A percentile compares a stretch with the other conserved stretches of the same genome.
These are phyloP conservation scores for Penicillium nucicola DNA, from an alignment of 495 filamentous ascomycete species.

Conservation along the genomic window DNA sequence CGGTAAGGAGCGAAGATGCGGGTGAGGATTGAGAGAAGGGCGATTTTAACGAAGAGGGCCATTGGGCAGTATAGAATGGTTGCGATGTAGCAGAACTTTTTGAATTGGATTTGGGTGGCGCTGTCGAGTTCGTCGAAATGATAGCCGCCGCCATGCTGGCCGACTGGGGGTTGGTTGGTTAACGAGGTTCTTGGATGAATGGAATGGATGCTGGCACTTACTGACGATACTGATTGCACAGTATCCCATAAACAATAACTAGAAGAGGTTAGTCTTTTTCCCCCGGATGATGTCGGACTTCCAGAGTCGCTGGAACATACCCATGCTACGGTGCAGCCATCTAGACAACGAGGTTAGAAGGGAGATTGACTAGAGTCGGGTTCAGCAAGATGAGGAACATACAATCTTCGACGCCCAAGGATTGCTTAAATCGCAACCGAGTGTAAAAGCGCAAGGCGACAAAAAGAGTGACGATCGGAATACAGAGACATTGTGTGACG, in stretches of 20 bases:
- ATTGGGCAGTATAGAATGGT: conserved; percentile 49
- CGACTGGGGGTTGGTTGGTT: conserved; percentile 17
- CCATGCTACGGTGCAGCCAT: conserved; percentile 33
- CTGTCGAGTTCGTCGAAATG: conserved; percentile 24
- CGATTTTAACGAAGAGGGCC: conserved; percentile 44
- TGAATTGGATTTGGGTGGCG: conserved; percentile 21
- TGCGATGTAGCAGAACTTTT: conserved; percentile 40
- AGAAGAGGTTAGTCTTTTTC: not conserved
- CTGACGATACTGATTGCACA: conserved; percentile 33
- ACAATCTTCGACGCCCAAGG: conserved; percentile 42
- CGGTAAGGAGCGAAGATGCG: conserved; percentile 46
- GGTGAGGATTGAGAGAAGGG: conserved; percentile 45
- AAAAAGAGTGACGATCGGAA: conserved; percentile 38
- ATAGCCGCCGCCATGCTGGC: conserved; percentile 37
- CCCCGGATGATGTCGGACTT: too few species aligned
- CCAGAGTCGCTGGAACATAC: conserved; percentile 26
- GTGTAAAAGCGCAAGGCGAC: conserved; percentile 36
- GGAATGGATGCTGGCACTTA: conserved; percentile 15
- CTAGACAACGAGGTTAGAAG: conserved; percentile 21
- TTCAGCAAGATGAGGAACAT: too few species aligned
- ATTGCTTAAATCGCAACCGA: conserved; percentile 34
- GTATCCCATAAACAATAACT: conserved; percentile 39
- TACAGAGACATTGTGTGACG: conserved; percentile 44
- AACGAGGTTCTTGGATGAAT: too few species aligned
- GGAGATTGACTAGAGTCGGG: too few species aligned